Evolutionary conservation across 768 basidiomycete genomes (phyloP), one percentile per base, ranked within the genome.

Genomic region (Filobasidium floriforme): DNA sequence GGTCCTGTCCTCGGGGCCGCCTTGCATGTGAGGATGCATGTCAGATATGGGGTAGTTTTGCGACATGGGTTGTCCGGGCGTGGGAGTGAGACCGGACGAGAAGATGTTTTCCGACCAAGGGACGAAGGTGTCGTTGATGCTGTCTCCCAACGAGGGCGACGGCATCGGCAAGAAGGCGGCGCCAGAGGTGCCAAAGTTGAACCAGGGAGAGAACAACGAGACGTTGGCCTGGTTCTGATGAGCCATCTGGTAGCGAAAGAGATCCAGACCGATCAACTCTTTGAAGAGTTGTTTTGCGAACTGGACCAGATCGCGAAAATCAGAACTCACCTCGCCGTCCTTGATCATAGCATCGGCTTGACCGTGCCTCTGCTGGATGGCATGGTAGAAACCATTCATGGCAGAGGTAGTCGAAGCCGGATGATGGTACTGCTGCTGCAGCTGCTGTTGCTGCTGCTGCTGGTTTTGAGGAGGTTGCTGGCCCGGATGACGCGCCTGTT

Each of bases 151-250:
- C 46, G 65, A 63, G 22, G 60, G 66, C 32, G 11, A 60, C 7
- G 51, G 63, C 68, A 73, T 28, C 18, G 72, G 46, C 68, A 71
- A 63, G 12, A 5, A 18, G 46, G 46, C 3, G 46, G 63, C 22
- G 32, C 54, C 18, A 64, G 66, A 18, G 9, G 37, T 32, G 7
- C 41, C 59, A 65, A 61, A 61, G 43, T n/a, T 60, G 63, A 3
- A 41, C 26, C 24, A 63, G 18, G 51, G 62, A 28, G 52, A 37
- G 19, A 22, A 68, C 43, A 22, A 52, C 14, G 59, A 60, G 22
- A 29, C 44, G 24, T 26, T 41, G 4, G 41, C 59, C 18, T 1
- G 22, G 40, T 14, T n/a, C 44, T 57, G 41, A 5, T 51, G 46
- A 24, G 24, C 46, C 18, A 19, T 19, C 18, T 51, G 46, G 12